These are phyloP conservation scores for Leishmania guyanensis DNA, from an alignment of 208 protist species.

Conservation along the genomic window DNA sequence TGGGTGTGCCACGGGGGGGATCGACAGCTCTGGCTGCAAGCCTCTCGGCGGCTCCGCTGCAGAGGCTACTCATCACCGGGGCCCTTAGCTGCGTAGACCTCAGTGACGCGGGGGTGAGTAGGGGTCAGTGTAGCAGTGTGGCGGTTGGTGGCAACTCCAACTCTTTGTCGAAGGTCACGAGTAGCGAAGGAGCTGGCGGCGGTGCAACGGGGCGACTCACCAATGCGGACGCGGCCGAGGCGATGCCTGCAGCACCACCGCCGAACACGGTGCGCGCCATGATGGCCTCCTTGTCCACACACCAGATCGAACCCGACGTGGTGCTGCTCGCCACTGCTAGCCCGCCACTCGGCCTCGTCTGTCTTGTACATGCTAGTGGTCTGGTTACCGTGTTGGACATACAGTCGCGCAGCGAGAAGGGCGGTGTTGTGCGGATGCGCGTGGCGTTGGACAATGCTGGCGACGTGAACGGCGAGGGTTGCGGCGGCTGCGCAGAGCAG, in stretches of 20 bases:
- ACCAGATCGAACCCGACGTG: slow-evolving; percentile 64
- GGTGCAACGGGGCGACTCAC: neutral
- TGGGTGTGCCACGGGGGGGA: neutral
- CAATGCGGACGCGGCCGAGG: neutral
- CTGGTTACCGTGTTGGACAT: slow-evolving; percentile 65
- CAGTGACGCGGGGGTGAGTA: neutral
- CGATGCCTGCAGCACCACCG: neutral
- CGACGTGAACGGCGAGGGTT: neutral
- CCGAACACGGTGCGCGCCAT: neutral
- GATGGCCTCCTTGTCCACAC: slow-evolving; percentile 5
- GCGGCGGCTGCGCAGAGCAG: neutral
- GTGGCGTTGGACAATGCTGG: neutral
- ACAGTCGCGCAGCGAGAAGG: slow-evolving; percentile 15
- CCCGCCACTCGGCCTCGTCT: slow-evolving; percentile 52
- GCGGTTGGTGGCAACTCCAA: neutral
- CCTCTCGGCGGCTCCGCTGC: neutral
- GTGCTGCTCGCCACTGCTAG: slow-evolving; percentile 74
- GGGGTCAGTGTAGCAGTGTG: neutral
- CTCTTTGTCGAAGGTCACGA: neutral
- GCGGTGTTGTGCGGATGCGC: slow-evolving; percentile 4
- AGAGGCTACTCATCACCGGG: neutral
- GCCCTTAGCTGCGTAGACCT: neutral
- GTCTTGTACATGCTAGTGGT: slow-evolving; percentile 77
- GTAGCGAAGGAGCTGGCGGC: slow-evolving; percentile 7
- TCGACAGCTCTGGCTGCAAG: neutral